Evolutionary conservation across 768 basidiomycete species (phyloP).

Genomic region (Tephrocybe rancida): DNA sequence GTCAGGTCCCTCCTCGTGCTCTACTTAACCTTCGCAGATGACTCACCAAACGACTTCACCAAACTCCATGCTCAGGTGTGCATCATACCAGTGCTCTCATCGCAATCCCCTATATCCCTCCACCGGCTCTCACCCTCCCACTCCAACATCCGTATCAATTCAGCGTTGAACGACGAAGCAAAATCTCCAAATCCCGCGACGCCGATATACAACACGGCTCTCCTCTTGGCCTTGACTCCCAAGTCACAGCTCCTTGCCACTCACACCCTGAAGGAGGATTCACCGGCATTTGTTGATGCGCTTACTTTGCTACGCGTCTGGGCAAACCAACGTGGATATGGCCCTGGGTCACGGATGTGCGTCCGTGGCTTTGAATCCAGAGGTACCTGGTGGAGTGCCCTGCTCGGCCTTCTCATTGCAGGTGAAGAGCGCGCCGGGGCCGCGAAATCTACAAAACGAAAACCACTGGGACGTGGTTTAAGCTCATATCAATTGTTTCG

Average conservation of each 20-base stretch:
- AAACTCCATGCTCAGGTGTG: conserved; percentile 73
- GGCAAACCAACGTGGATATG: conserved; percentile 86
- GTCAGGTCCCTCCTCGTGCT: conserved; percentile 19
- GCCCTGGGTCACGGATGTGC: conserved; percentile 55
- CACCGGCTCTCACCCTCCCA: conserved; percentile 74
- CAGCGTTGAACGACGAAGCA: conserved; percentile 22
- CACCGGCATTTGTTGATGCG: conserved; percentile 72
- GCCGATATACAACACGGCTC: conserved; percentile 77
- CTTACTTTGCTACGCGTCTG: conserved; percentile 83
- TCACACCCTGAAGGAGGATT: conserved; percentile 53
- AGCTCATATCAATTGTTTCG: conserved; percentile 92
- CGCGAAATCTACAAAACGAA: conserved; percentile 39
- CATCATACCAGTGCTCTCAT: conserved; percentile 69
- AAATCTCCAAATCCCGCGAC: conserved; percentile 47
- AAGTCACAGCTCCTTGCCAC: conserved; percentile 54
- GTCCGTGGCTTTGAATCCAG: conserved; percentile 71
- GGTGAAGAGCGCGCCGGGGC: conserved; percentile 61
- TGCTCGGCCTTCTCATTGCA: conserved; percentile 60
- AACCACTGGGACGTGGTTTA: conserved; percentile 74
- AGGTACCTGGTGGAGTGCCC: conserved; percentile 68
- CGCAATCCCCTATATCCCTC: conserved; percentile 64
- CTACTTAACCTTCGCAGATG: conserved; percentile 38
- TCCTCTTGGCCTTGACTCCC: conserved; percentile 57
- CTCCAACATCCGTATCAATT: conserved; percentile 50
- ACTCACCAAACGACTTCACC: conserved; percentile 56